Evolutionary conservation across 495 filamentous ascomycete genomes (phyloP).

Genomic region (Hypoxylon subgilvum): DNA sequence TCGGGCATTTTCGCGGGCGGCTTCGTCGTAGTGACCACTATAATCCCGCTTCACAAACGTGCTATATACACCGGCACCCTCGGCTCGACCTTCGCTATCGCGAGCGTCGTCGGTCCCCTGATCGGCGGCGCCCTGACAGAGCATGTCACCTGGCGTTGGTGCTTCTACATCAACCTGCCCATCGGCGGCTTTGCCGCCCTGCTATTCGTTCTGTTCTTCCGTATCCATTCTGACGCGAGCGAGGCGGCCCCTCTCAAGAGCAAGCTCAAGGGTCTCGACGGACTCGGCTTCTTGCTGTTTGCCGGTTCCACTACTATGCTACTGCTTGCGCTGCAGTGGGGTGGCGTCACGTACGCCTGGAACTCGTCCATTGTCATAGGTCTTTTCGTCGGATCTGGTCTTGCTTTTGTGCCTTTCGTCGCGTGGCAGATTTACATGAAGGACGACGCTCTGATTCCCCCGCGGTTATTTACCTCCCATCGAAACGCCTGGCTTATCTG

Average conservation of each 20-base stretch:
- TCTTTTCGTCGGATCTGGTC: constrained; percentile 56
- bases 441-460: constrained; percentile 58
- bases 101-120: constrained; percentile 61
- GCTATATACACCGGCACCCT: constrained; percentile 35
- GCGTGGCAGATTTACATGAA: constrained; percentile 52
- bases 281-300: constrained; percentile 48
- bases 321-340: constrained; percentile 54
- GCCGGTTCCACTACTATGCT: constrained; percentile 46
- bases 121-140: constrained; percentile 58
- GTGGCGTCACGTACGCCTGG: constrained; percentile 51
- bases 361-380: constrained; percentile 42
- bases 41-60: constrained; percentile 41
- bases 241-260: constrained; percentile 38
- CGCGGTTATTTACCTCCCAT: constrained; percentile 20
- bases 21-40: constrained; percentile 42
- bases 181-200: constrained; percentile 60
- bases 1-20: constrained; percentile 42
- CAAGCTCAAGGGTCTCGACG: constrained; percentile 46
- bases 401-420: constrained; percentile 48
- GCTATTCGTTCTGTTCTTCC: constrained; percentile 52
- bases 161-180: constrained; percentile 56
- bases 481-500: constrained; percentile 8
- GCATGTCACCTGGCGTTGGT: constrained; percentile 50
- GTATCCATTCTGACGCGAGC: constrained; percentile 37
- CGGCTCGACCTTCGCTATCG: constrained; percentile 23